Evolutionary conservation across 1,284 basidiomycete genomes (phyloP).

Genomic region (Somion occarium): DNA sequence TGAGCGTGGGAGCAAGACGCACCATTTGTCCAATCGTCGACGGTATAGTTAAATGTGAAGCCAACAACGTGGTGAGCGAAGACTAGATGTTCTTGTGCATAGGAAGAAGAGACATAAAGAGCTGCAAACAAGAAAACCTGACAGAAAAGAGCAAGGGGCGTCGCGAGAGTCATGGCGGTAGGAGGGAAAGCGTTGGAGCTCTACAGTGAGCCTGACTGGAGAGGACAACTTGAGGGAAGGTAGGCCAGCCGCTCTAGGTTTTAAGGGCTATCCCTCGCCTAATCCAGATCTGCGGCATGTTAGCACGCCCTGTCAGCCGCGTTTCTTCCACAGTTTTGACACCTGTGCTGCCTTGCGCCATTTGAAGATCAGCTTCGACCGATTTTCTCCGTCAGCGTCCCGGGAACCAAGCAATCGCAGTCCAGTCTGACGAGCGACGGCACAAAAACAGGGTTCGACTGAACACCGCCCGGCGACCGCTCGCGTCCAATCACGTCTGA

Average conservation of each 20-base stretch:
- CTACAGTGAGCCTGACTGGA: neutral
- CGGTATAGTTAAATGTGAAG: conserved; percentile 35
- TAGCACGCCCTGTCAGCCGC: neutral
- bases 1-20: neutral
- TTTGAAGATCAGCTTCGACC: neutral
- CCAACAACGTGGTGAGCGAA: conserved; percentile 35
- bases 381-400: neutral
- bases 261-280: neutral
- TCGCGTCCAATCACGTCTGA: no score
- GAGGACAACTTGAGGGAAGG: neutral
- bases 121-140: neutral
- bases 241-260: neutral
- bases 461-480: neutral
- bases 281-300: neutral
- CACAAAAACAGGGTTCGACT: no score
- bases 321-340: neutral
- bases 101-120: neutral
- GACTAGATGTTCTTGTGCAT: conserved; percentile 12
- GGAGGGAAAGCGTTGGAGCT: neutral
- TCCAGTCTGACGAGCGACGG: no score
- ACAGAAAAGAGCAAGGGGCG: neutral
- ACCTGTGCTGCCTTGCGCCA: neutral
- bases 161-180: neutral
- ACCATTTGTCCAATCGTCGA: conserved; percentile 32
- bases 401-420: neutral